Conservation (phyloP, 768 basidiomycete genomes). For the Phaeotremella fagi region DNA sequence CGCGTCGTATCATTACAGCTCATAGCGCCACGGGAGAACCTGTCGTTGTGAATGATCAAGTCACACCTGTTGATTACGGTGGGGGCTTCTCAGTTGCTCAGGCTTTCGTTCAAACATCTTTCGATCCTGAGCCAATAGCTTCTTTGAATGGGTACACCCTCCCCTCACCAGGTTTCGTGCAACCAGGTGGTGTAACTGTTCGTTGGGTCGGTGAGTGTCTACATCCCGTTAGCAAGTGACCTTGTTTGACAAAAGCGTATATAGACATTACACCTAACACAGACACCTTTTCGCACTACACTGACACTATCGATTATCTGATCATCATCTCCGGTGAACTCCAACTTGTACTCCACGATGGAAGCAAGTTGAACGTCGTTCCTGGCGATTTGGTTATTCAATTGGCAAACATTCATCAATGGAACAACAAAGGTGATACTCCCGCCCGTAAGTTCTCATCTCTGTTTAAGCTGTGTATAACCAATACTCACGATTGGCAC, state of each 20-base stretch:
- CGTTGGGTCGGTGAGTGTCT: not conserved
- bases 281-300: not conserved
- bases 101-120: not conserved
- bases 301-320: constrained; percentile 7
- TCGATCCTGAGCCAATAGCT: not conserved
- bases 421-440: constrained; percentile 14
- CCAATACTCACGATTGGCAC: no score
- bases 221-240: no score
- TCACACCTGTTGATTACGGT: not conserved
- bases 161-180: not conserved
- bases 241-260: not conserved
- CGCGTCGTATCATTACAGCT: not conserved
- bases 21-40: not conserved
- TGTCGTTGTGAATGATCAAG: not conserved
- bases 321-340: constrained; percentile 16
- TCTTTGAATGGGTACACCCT: not conserved
- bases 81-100: not conserved
- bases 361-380: constrained; percentile 3
- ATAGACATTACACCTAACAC: constrained; percentile 1
- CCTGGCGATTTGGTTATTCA: constrained; percentile 15
- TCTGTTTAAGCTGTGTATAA: no score
- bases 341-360: constrained; percentile 12
- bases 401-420: constrained; percentile 15
- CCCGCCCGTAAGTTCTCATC: constrained; percentile 7
- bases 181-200: not conserved